Base-by-base conservation (phyloP, 768 basidiomycete species). In the Rhizopogon salebrosus region DNA sequence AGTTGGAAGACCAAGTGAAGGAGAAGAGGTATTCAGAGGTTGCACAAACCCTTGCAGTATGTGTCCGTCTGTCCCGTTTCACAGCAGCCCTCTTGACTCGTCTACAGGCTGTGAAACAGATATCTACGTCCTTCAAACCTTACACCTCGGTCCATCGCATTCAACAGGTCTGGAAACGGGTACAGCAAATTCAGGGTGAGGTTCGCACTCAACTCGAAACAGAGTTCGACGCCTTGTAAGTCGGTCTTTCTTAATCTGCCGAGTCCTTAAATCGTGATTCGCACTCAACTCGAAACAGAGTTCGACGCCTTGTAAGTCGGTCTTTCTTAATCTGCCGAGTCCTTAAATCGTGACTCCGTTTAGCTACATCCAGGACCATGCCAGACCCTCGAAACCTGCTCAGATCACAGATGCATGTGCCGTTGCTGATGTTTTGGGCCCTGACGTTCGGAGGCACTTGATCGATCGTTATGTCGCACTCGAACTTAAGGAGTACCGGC, bases 171-270 rank as follows among this genome's bases (percentile, higher is more conserved):
- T 90, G 85, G 79, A 84, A 82, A 58, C 83, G 84, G 2, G 84
- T 93, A 16, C 85, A 91, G 62, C 85, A 90, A 54, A 72, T 89
- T 16, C 91, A 98, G 67, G 86, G 83, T n/a, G 80, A 83, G 43
- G 72, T 97, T n/a, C 80, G 89, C 53, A 78, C 76, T 5, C 82
- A 87, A 57, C 80, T 98, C 23, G 92, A 95, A 54, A 77, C 77
- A 7, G 97, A 99, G 67, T 97, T 98, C 66, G 93, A 98, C 64
- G 76, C 81, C 29, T 94, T 93, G 94, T 94, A 67, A 52, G 92
- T 74, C n/a, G 23, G 18, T 51, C n/a, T n/a, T n/a, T n/a, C n/a
- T n/a, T n/a, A n/a, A n/a, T n/a, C n/a, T n/a, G n/a, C n/a, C n/a
- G n/a, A n/a, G n/a, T n/a, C n/a, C n/a, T n/a, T n/a, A n/a, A n/a